Percentiles rank a stretch among this genome's conserved stretches.
Evolutionary conservation across 805 yeast genomes (phyloP).

Genomic region (Debaryomyces tyrocola): DNA sequence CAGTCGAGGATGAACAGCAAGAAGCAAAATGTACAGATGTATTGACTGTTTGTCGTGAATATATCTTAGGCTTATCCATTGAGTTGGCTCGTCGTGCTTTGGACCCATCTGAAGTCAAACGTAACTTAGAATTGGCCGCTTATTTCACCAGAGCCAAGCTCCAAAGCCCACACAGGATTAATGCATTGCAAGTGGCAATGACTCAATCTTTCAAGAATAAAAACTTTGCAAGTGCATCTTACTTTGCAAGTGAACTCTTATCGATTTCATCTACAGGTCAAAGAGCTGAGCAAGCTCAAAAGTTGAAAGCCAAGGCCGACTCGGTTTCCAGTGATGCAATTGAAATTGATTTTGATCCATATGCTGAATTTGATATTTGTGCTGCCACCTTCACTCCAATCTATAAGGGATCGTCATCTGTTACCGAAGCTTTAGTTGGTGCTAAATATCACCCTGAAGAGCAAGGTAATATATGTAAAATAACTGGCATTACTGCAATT

Average conservation of each 20-base stretch:
- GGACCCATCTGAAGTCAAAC: slow-evolving; percentile 67
- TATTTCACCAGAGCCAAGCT: slow-evolving; percentile 87
- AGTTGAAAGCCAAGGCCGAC: slow-evolving; percentile 79
- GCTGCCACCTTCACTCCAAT: slow-evolving; percentile 86
- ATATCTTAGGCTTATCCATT: slow-evolving; percentile 87
- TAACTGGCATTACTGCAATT: slow-evolving; percentile 73
- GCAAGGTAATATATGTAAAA: slow-evolving; percentile 75
- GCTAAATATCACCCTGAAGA: slow-evolving; percentile 78
- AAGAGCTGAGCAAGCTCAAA: slow-evolving; percentile 85
- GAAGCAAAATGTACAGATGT: slow-evolving; percentile 74
- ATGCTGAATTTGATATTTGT: slow-evolving; percentile 88
- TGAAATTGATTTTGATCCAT: slow-evolving; percentile 89
- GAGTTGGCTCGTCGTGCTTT: slow-evolving; percentile 86
- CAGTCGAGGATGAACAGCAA: slow-evolving; percentile 72
- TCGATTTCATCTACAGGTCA: slow-evolving; percentile 69
- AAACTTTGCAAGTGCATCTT: slow-evolving; percentile 84
- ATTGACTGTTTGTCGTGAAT: slow-evolving; percentile 76
- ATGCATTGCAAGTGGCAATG: slow-evolving; percentile 95
- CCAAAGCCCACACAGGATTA: slow-evolving; percentile 77
- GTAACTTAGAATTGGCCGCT: slow-evolving; percentile 93
- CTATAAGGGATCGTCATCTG: slow-evolving; percentile 69
- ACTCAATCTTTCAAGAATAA: slow-evolving; percentile 85
- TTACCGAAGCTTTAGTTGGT: slow-evolving; percentile 82
- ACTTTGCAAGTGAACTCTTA: slow-evolving; percentile 84
- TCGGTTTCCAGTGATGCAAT: slow-evolving; percentile 79